Evolutionary conservation across 805 yeast genomes (phyloP), one percentile per base, ranked within the genome.

Genomic region (Scheffersomyces lignosus): DNA sequence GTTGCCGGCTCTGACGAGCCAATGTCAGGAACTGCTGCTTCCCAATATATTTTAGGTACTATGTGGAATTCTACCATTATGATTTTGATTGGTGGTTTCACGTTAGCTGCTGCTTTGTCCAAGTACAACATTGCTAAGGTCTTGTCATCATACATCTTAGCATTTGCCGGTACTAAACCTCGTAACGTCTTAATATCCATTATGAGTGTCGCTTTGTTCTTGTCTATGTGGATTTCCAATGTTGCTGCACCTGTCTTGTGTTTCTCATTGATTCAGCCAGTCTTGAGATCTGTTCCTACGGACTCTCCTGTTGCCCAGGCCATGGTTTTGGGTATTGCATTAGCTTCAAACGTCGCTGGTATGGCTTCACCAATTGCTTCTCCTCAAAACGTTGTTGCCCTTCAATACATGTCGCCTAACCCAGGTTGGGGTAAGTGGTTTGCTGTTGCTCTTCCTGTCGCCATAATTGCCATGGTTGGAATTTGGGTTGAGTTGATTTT

Each of bases 351-450:
- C 56, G 70, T 91, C 32, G 98, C 96, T 15, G 99, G 99, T 47
- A 91, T 90, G 95, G 84, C 96, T 0, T 87, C 96, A 3, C 99
- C 99, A 5, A 91, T 91, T 54, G 90, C 97, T 1, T 87, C 96
- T 3, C 99, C 99, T 1, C 99, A 91, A 57, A 91, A 91, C 60
- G 87, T 91, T 44, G 81, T 91, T 51, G 96, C 96, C 1, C 73
- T 91, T 34, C 90, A 87, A 38, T 70, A 83, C 48, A 91, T 91
- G 98, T 73, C 71, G 38, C 81, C 76, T 38, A 79, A 83, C 32
- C 83, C 83, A 12, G 76, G 78, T 6, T 91, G 99, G 99, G 81
- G 83, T 8, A 85, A 87, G 56, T 91, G 99, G 99, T 93, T 91
- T 60, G 79, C 82, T 5, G 78, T 91, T 31, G 78, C 96, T 0